Evolutionary conservation across 129 eudicot genomes (phyloP).

Genomic region (Arctium minus): DNA sequence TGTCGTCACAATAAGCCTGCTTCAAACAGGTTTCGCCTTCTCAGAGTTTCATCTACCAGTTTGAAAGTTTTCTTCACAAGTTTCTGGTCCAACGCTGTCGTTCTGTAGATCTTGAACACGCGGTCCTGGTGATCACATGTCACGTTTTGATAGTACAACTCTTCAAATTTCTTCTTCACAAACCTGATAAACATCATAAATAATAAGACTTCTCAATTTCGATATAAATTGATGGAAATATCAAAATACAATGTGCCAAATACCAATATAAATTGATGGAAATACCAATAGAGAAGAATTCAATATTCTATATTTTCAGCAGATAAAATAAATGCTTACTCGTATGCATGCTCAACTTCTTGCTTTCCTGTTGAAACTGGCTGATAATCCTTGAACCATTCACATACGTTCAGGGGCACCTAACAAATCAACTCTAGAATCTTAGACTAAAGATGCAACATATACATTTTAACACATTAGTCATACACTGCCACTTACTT

Average conservation of each 20-base stretch:
- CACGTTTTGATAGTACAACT: conserved; percentile 82
- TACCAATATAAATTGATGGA: background rate
- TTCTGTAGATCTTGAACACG: conserved; percentile 92
- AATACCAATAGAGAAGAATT: background rate
- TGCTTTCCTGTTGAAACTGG: conserved; percentile 88
- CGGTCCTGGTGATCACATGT: conserved; percentile 89
- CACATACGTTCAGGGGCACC: conserved; percentile 84
- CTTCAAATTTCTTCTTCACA: conserved; percentile 98
- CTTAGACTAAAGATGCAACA: conserved; percentile 11
- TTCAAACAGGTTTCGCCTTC: conserved; percentile 94
- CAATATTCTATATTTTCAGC: background rate
- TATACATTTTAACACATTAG: background rate
- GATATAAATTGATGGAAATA: background rate
- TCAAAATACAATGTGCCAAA: background rate
- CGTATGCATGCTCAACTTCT: conserved; percentile 94
- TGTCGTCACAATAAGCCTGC: conserved; percentile 83
- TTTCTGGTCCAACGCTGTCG: conserved; percentile 94
- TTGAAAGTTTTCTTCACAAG: conserved; percentile 98
- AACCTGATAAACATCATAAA: conserved; percentile 38
- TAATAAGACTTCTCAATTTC: background rate
- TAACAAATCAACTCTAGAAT: conserved; percentile 24
- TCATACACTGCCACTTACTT: conserved; percentile 46
- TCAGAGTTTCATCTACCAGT: conserved; percentile 91
- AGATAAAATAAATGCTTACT: conserved; percentile 49
- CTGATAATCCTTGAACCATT: conserved; percentile 95